Base-by-base conservation (phyloP, 2,329 filamentous ascomycete species). In the Hypocreales sp. region DNA sequence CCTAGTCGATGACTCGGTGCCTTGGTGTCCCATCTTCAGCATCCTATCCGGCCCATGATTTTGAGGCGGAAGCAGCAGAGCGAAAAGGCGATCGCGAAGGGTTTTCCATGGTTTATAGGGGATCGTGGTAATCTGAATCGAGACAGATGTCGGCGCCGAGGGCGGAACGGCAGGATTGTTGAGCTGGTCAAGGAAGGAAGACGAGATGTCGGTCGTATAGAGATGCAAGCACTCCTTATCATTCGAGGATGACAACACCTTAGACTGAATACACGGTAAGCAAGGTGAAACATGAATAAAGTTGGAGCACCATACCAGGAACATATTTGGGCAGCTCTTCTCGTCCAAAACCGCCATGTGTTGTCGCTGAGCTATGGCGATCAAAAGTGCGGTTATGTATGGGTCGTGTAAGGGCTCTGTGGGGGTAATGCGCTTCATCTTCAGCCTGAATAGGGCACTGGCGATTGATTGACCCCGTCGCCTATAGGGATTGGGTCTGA, bases 51-150 rank as follows among this genome's bases (percentile, higher is more conserved):
- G 10, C 12, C 15, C 5, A 10, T 24, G 12, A 8, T 10, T 14
- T 5, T 23, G 10, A 10, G 8, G 16, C 10, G 24, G 19, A n/a
- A 20, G 16, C 12, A 30, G 5, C 7, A 27, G 22, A 4, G 25
- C 18, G 4, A 30, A 27, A 20, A 32, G 25, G 4, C 28, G 28
- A 30, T 20, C 22, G 15, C 31, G 28, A 10, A 32, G 28, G 15
- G 31, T 17, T 11, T 17, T 10, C 13, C 13, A 8, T 5, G 31
- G 31, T n/a, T 22, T 23, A 12, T 12, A 22, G 8, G 22, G 13
- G 13, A 32, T 23, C 8, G 12, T 18, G 5, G 15, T 22, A 11
- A 28, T 24, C 3, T 22, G 22, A 22, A 32, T 25, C 11, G 22
- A 25, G 3, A 27, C n/a, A 7, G 25, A 24, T 2, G 25, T 18